Percentiles rank a stretch among this genome's conserved stretches.
phyloP scores from a whole-genome alignment of 805 yeast genomes.

The Ogataea nitratoaversa region DNA sequence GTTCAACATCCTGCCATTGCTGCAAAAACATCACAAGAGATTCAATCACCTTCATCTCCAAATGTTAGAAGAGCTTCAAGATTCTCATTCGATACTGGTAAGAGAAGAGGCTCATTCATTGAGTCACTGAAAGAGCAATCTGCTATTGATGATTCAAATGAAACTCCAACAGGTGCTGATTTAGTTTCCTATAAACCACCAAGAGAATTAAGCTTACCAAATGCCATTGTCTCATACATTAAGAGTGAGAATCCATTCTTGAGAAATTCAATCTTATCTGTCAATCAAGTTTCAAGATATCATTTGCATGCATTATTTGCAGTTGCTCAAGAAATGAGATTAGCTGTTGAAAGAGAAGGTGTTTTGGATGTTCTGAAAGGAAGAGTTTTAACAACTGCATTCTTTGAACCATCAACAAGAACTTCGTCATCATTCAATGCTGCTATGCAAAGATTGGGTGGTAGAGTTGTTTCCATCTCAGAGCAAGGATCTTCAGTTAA shows the following conservation, averaged over 20 bases:
- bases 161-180: slow-evolving; percentile 54
- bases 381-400: slow-evolving; percentile 87
- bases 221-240: slow-evolving; percentile 73
- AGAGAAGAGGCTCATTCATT: slow-evolving; percentile 31
- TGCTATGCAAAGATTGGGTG: slow-evolving; percentile 99
- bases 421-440: slow-evolving; percentile 96
- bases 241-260: slow-evolving; percentile 86
- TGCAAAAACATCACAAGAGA: slow-evolving; percentile 27
- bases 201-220: slow-evolving; percentile 67
- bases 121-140: slow-evolving; percentile 29
- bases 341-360: slow-evolving; percentile 95
- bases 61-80: slow-evolving; percentile 39
- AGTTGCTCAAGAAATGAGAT: slow-evolving; percentile 96
- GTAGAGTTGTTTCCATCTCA: slow-evolving; percentile 86
- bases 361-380: slow-evolving; percentile 88
- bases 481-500: slow-evolving; percentile 89
- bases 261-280: slow-evolving; percentile 83
- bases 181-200: slow-evolving; percentile 73
- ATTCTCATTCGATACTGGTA: slow-evolving; percentile 45
- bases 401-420: slow-evolving; percentile 98
- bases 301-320: slow-evolving; percentile 91
- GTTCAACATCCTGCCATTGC: slow-evolving; percentile 39
- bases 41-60: slow-evolving; percentile 31
- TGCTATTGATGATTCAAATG: slow-evolving; percentile 43
- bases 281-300: slow-evolving; percentile 78